Conservation (phyloP, 2,329 filamentous ascomycete species). For the Acrocalymma vagum region DNA sequence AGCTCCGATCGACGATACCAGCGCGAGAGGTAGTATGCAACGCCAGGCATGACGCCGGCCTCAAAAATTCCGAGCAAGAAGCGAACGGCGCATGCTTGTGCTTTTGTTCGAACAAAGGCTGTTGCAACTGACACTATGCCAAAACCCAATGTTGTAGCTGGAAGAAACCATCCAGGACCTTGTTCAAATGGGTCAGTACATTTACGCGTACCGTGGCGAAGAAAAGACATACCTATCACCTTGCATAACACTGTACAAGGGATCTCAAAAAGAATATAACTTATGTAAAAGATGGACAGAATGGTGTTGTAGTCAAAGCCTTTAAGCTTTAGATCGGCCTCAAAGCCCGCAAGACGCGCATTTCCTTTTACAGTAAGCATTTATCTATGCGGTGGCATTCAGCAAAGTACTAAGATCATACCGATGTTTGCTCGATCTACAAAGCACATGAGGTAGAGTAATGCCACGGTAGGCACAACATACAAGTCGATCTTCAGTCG, state of each 20-base stretch:
- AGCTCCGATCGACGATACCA: conserved; percentile 75
- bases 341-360: conserved; percentile 69
- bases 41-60: conserved; percentile 74
- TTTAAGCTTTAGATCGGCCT: conserved; percentile 64
- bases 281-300: conserved; percentile 73
- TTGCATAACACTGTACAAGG: conserved; percentile 73
- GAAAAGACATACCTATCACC: conserved; percentile 61
- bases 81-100: conserved; percentile 64
- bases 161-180: conserved; percentile 74
- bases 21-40: conserved; percentile 73
- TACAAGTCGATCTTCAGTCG: conserved; percentile 69
- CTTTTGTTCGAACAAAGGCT: conserved; percentile 66
- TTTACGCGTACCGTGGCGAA: too few relatives aligned
- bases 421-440: conserved; percentile 76
- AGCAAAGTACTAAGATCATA: conserved; percentile 46
- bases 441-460: conserved; percentile 75
- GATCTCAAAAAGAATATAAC: conserved; percentile 76
- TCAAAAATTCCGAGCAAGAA: conserved; percentile 72
- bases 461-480: conserved; percentile 68
- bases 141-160: conserved; percentile 66
- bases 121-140: conserved; percentile 68
- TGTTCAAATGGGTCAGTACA: too few relatives aligned
- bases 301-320: conserved; percentile 73
- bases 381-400: background rate
- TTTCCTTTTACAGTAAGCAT: conserved; percentile 60